Evolutionary conservation across 495 filamentous ascomycete species (phyloP), one percentile per base, ranked within the genome.

Genomic region (Schizothecium vesticola): DNA sequence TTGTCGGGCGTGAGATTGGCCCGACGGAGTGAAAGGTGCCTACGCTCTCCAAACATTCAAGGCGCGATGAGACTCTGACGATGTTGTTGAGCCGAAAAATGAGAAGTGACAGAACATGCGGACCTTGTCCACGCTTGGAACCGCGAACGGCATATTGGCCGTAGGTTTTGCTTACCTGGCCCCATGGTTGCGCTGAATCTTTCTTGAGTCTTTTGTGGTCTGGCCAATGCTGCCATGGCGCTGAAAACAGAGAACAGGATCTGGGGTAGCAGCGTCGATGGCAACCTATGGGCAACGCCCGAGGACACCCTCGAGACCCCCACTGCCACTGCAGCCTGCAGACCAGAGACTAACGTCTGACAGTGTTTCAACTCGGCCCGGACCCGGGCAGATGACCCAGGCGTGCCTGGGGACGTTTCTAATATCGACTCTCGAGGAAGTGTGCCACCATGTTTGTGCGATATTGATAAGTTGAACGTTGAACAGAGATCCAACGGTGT

Each of bases 1-100:
- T 64, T 28, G 19, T 11, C 43, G 33, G 25, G 62, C n/a, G 61
- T 8, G 65, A 51, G 31, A 66, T 66, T 66, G 59, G 64, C 33
- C 33, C 23, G 56, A 51, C 57, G 31, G 64, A 11, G 64, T n/a
- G 56, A 6, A n/a, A 22, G 12, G 57, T 11, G n/a, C 33, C 33
- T 4, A 36, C 23, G 33, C 26, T 57, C 65, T 61, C 65, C 25
- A 66, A 61, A 66, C 29, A 61, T 58, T 29, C 26, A n/a, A 55
- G 16, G 19, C 13, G 36, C 29, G 23, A 51, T 58, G 51, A 16
- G 31, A 55, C 22, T 56, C 51, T 25, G 61, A 43, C 28, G 36
- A 55, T 65, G 63, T n/a, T 65, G 23, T 51, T 36, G 61, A 64
- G 61, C 23, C 33, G 25, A 28, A 65, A 65, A 8, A 22, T 65